Base-by-base conservation (phyloP, 2,329 filamentous ascomycete genomes). In the Trichothecium roseum region DNA sequence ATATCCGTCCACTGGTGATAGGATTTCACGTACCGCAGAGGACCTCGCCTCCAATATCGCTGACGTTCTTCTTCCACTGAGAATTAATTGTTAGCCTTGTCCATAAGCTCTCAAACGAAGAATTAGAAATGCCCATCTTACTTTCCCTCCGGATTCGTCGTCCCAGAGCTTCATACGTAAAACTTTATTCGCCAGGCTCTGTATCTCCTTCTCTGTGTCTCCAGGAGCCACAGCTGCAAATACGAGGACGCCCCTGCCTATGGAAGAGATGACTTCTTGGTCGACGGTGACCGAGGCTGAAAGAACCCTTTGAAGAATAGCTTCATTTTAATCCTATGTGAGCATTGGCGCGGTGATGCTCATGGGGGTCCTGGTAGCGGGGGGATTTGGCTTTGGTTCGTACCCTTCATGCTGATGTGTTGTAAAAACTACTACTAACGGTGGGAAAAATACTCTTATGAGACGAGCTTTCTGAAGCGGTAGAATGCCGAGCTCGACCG, bases 251-350 rank as follows among this genome's bases (percentile, higher is more conserved):
- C 91, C 91, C 59, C 81, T 84, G 40, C 86, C 85, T 50, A 98
- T 96, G 3, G 82, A 84, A 2, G 91, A 96, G 31, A 98, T 74
- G 20, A 94, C 64, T 54, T 94, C 72, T 52, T 85, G 82, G 54
- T 98, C 88, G 35, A 98, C 89, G 2, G 87, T 91, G 49, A 98
- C 91, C 7, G 89, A 95, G 41, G 89, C 89, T 30, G 88, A 96
- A 41, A 94, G 77, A 35, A 98, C 91, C 45, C 91, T 77, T 62
- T 98, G 91, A 36, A 96, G 66, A 40, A 98, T 84, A 36, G 87
- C 91, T 95, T 52, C 36, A 40, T 40, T 24, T 24, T 24, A 24
- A 24, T 24, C 6, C 6, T 6, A 24, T 24, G 20, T 24, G 20
- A 24, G 20, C 20, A 24, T 24, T 24, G 20, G 20, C 10, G 20